phyloP scores from a whole-genome alignment of 1,284 basidiomycete species.

The Microbotryum silenes-acaulis region DNA sequence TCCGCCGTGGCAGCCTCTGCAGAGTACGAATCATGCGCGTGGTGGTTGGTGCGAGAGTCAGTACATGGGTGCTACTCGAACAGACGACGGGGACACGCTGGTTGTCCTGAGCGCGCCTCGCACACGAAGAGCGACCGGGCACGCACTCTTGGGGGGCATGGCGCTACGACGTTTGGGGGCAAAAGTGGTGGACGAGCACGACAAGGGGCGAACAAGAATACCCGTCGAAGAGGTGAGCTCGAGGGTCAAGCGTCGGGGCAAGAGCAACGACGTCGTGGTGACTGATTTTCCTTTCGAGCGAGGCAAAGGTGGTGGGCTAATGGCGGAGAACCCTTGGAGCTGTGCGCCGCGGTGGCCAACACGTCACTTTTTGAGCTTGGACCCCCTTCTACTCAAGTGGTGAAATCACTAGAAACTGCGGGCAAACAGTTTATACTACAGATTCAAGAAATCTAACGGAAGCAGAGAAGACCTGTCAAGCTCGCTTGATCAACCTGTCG shows the following conservation, averaged over 20 bases:
- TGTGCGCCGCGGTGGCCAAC: too few relatives aligned
- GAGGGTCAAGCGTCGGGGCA: neutral
- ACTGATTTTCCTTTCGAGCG: neutral
- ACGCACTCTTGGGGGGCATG: slow-evolving; percentile 32
- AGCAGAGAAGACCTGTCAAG: neutral
- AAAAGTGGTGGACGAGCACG: neutral
- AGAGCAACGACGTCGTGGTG: slow-evolving; percentile 14
- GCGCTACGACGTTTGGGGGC: slow-evolving; percentile 5
- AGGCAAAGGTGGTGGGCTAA: neutral
- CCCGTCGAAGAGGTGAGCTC: slow-evolving; percentile 1
- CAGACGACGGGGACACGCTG: too few relatives aligned
- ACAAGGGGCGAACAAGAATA: slow-evolving; percentile 11
- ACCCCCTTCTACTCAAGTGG: too few relatives aligned
- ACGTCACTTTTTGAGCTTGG: too few relatives aligned
- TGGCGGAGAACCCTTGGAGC: neutral
- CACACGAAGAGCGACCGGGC: too few relatives aligned
- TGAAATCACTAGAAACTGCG: neutral
- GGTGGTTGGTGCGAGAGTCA: slow-evolving; percentile 38
- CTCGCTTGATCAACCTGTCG: slow-evolving; percentile 13
- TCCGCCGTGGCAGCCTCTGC: slow-evolving; percentile 58
- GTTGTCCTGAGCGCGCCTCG: too few relatives aligned
- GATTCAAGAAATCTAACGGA: neutral
- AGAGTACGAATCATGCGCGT: slow-evolving; percentile 62
- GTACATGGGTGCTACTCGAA: too few relatives aligned
- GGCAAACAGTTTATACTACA: neutral